Base-by-base conservation (phyloP, 805 yeast genomes). In the Suhomyces kilbournensis region DNA sequence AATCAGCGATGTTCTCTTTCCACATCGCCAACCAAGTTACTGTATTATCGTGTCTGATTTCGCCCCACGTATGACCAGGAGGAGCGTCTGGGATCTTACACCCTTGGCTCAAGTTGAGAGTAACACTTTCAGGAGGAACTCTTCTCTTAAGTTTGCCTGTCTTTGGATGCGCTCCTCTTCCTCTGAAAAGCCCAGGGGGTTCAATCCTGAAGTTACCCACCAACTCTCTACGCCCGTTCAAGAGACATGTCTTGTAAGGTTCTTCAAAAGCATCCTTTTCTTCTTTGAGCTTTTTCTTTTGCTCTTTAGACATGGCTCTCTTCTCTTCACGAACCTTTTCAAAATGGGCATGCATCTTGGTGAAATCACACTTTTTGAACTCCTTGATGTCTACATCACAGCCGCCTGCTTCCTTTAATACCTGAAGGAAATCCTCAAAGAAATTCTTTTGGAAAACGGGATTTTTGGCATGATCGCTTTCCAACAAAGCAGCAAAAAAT, bases 11-110 rank as follows among this genome's bases (percentile, higher is more conserved):
- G 64, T 93, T 93, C 69, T 93, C 98, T 65, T 87, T 85, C 97
- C 97, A 93, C 88, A 86, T 91, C 0, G 97, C 98, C 50, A 93
- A 76, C 99, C 99, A 93, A 10, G 93, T 84, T 25, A 92, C 97
- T 0, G 91, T 85, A 60, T 87, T 86, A 66, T 93, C 97, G 66
- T 92, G 96, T 58, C 80, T 80, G 23, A 93, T 78, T 59, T 89
- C 96, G 14, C 88, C 97, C 99, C 99, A 93, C 43, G 75, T 58
- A 62, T 90, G 97, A 1, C 97, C 97, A 10, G 71, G 81, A 2
- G 97, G 97, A 0, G 97, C 88, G 4, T 75, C 77, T 2, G 99
- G 98, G 2, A 90, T 74, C 17, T 79, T 76, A 0, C 85, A 88
- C 17, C 80, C 89, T 58, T 79, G 77, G 52, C 96, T 86, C 55